Evolutionary conservation across 495 filamentous ascomycete species (phyloP).

Genomic region (Lichina pygmaea): DNA sequence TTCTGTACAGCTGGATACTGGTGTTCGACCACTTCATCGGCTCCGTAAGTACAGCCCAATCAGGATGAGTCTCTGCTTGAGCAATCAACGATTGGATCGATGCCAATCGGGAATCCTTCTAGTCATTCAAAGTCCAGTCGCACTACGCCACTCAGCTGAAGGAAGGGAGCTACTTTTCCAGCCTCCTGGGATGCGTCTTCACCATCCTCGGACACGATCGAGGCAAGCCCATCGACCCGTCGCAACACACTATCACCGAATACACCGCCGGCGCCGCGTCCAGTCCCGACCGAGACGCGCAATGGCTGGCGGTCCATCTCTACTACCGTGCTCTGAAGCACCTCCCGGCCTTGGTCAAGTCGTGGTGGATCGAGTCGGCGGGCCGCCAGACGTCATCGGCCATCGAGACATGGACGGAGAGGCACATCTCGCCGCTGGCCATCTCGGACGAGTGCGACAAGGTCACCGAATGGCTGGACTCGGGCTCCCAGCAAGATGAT

Average conservation of each 20-base stretch:
- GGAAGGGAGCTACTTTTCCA: constrained; percentile 36
- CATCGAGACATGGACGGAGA: constrained; percentile 58
- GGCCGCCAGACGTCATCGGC: constrained; percentile 50
- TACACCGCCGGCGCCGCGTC: constrained; percentile 32
- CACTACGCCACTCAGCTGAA: constrained; percentile 57
- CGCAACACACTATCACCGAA: constrained; percentile 34
- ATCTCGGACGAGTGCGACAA: constrained; percentile 42
- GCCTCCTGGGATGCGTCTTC: constrained; percentile 51
- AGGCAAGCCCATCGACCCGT: constrained; percentile 39
- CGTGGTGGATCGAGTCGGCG: constrained; percentile 60
- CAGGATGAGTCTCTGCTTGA: too few species aligned
- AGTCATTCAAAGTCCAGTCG: constrained; percentile 51
- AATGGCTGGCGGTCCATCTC: constrained; percentile 64
- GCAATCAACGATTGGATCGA: too few species aligned
- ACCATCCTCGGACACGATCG: constrained; percentile 52
- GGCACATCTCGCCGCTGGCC: constrained; percentile 60
- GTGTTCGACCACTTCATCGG: constrained; percentile 68
- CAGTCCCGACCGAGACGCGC: constrained; percentile 32
- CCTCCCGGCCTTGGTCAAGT: constrained; percentile 48
- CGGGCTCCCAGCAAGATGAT: constrained; percentile 27
- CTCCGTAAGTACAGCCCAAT: constrained; percentile 21
- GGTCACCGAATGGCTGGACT: constrained; percentile 40
- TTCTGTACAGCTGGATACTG: constrained; percentile 76
- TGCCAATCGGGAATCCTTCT: not conserved
- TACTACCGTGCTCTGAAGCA: constrained; percentile 60